phyloP scores from a whole-genome alignment of 163 green algal species.

The Scenedesmus sp. region DNA sequence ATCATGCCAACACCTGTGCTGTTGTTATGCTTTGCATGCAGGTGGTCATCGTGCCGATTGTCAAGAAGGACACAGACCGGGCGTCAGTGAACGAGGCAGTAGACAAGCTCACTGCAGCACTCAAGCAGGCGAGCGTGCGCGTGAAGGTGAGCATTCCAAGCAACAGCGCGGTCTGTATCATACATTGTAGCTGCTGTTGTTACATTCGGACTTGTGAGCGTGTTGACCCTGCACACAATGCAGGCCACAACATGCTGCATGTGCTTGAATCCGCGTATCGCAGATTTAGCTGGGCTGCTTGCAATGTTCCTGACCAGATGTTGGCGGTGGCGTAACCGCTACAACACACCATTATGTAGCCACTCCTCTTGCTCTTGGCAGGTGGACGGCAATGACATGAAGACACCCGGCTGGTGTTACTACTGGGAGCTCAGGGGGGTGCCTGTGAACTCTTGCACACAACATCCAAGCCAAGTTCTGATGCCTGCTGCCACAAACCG shows the following conservation, averaged over 20 bases:
- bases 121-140: constrained; percentile 81
- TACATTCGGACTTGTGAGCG: too few relatives aligned
- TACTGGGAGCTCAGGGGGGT: constrained; percentile 40
- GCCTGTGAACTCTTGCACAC: not conserved
- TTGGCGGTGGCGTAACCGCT: too few relatives aligned
- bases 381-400: not conserved
- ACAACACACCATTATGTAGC: too few relatives aligned
- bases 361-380: not conserved
- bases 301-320: too few relatives aligned
- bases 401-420: not conserved
- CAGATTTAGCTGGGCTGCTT: too few relatives aligned
- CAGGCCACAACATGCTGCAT: too few relatives aligned
- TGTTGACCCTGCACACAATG: too few relatives aligned
- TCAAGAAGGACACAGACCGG: constrained; percentile 90
- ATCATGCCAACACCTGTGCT: not conserved
- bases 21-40: constrained; percentile 50
- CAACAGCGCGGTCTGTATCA: not conserved
- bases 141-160: constrained; percentile 64
- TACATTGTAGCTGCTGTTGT: too few relatives aligned
- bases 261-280: too few relatives aligned
- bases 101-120: constrained; percentile 66
- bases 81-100: constrained; percentile 77
- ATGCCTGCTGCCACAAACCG: not conserved
- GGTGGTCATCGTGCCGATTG: constrained; percentile 96
- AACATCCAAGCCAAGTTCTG: not conserved